phyloP scores from a whole-genome alignment of 1,284 basidiomycete genomes.

The Cryptococcus sp. region DNA sequence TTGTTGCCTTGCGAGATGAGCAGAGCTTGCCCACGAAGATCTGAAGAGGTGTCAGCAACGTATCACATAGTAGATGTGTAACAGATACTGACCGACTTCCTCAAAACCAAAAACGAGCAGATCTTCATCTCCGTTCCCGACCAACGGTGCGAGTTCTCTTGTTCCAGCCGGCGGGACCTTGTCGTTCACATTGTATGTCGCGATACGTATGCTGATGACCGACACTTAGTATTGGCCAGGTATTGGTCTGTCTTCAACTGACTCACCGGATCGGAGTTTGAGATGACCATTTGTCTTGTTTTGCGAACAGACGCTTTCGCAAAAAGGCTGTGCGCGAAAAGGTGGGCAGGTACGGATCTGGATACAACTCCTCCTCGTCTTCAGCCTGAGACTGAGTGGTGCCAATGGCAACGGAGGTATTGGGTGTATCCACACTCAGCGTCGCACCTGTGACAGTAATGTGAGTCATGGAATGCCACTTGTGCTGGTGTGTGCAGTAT shows the following conservation, averaged over 20 bases:
- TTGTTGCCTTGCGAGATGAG: slow-evolving; percentile 42
- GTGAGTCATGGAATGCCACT: not conserved
- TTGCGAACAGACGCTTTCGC: slow-evolving; percentile 35
- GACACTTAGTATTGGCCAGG: not conserved
- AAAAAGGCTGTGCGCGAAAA: slow-evolving; percentile 38
- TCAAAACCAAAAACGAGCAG: slow-evolving; percentile 48
- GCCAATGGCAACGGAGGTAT: slow-evolving; percentile 1
- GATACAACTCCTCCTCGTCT: slow-evolving; percentile 19
- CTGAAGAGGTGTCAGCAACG: slow-evolving; percentile 14
- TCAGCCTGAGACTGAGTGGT: not conserved
- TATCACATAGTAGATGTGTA: too few species aligned
- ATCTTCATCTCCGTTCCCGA: slow-evolving; percentile 42
- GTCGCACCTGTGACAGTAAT: not conserved
- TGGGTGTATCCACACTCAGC: slow-evolving; percentile 12
- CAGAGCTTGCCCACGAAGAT: slow-evolving; percentile 41
- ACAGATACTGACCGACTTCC: slow-evolving; percentile 39
- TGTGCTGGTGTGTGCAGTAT: not conserved
- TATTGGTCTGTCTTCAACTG: not conserved
- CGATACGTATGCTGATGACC: slow-evolving; percentile 34
- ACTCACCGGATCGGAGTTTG: slow-evolving; percentile 20
- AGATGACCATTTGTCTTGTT: slow-evolving; percentile 36
- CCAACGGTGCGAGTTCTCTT: slow-evolving; percentile 37
- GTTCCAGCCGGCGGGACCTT: slow-evolving; percentile 42
- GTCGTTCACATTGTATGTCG: slow-evolving; percentile 51
- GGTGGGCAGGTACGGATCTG: slow-evolving; percentile 34